Evolutionary conservation across 176 grass and related monocot species (phyloP).

Genomic region (Eleusine indica): DNA sequence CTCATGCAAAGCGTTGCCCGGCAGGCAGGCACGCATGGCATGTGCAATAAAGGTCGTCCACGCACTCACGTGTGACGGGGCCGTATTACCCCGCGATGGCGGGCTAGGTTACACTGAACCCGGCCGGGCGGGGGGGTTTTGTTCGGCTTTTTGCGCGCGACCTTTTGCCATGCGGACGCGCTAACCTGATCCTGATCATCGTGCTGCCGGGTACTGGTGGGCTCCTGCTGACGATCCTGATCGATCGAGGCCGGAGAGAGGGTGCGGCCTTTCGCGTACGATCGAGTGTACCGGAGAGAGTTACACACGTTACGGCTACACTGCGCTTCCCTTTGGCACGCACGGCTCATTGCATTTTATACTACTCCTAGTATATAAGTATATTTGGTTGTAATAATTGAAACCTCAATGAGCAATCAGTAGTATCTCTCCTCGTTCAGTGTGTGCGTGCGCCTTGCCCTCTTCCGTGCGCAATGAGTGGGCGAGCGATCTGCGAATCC

Average conservation of each 20-base stretch:
- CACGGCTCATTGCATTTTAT: too few relatives aligned
- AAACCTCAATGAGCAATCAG: neutral
- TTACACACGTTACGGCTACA: too few relatives aligned
- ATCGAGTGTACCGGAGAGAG: too few relatives aligned
- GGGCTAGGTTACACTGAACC: too few relatives aligned
- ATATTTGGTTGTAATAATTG: neutral
- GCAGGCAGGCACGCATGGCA: neutral
- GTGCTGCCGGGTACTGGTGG: neutral
- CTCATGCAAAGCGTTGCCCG: too few relatives aligned
- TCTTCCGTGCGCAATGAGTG: conserved; percentile 10
- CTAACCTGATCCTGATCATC: too few relatives aligned
- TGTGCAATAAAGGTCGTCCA: conserved; percentile 39
- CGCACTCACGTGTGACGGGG: neutral
- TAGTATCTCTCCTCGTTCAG: neutral
- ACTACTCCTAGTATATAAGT: too few relatives aligned
- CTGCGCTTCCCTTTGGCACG: too few relatives aligned
- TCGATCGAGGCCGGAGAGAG: neutral
- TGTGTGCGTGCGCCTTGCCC: neutral
- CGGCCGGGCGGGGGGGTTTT: neutral
- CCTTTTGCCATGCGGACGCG: too few relatives aligned
- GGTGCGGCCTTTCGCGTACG: neutral
- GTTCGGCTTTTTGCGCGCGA: neutral
- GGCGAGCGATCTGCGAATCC: conserved; percentile 21
- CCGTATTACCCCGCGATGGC: too few relatives aligned
- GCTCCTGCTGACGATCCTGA: neutral